These are phyloP conservation scores for Pseudocercospora fijiensis DNA, from an alignment of 2,329 filamentous ascomycete genomes.

Conservation along the genomic window DNA sequence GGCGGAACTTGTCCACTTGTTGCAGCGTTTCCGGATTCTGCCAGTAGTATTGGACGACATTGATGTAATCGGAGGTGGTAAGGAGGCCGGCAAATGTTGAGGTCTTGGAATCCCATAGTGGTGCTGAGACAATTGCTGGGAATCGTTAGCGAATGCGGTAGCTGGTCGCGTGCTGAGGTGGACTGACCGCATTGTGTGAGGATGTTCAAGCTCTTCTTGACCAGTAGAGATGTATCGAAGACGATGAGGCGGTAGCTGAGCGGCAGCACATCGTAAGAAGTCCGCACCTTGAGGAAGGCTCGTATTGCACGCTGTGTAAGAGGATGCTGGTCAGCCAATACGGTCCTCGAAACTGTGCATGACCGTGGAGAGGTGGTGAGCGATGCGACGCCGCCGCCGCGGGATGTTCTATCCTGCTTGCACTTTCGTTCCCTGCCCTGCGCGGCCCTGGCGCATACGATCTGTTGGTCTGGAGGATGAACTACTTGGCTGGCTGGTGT, in stretches of 20 bases:
- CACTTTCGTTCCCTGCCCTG: neutral
- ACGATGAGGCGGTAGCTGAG: slow-evolving; percentile 94
- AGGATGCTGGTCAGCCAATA: slow-evolving; percentile 6
- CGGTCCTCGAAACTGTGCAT: neutral
- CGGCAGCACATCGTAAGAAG: slow-evolving; percentile 95
- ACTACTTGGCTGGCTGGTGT: neutral
- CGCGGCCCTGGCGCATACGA: neutral
- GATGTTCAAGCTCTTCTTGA: slow-evolving; percentile 96
- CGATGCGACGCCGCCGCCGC: neutral
- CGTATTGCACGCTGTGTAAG: slow-evolving; percentile 74
- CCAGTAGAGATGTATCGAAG: slow-evolving; percentile 89
- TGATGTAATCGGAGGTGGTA: slow-evolving; percentile 96
- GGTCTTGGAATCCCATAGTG: slow-evolving; percentile 90
- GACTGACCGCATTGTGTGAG: slow-evolving; percentile 83
- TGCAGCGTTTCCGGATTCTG: slow-evolving; percentile 88
- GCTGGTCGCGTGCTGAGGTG: neutral
- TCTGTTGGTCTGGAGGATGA: neutral
- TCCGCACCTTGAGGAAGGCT: slow-evolving; percentile 93
- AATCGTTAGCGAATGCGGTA: slow-evolving; percentile 15
- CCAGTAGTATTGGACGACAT: slow-evolving; percentile 98
- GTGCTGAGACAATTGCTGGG: slow-evolving; percentile 91
- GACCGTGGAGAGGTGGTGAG: neutral
- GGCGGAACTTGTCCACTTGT: slow-evolving; percentile 87
- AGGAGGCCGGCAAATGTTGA: slow-evolving; percentile 92
- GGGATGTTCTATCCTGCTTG: neutral